phyloP scores from a whole-genome alignment of 2,329 filamentous ascomycete species.

The Ambrosiella xylebori region DNA sequence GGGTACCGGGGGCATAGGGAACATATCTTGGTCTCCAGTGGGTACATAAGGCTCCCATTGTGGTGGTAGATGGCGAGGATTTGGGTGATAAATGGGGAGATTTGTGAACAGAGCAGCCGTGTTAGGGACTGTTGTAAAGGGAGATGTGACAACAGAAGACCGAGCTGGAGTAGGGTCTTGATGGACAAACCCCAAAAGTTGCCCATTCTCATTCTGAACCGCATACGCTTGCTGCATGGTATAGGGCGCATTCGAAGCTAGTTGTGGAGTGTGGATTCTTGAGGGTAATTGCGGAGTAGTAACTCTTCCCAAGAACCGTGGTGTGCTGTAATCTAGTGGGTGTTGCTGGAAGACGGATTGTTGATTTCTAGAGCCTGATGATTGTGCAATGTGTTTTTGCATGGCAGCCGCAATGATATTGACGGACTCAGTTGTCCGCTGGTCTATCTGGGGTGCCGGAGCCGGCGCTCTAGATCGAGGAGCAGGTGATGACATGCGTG shows the following conservation, averaged over 20 bases:
- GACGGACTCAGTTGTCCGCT: conserved; percentile 8
- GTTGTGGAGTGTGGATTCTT: conserved; percentile 9
- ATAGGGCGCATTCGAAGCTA: neutral
- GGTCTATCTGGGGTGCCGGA: neutral
- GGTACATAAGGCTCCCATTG: neutral
- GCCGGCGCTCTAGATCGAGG: neutral
- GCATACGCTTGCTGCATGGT: too few relatives aligned
- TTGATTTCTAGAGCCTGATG: neutral
- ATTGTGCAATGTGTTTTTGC: conserved; percentile 5
- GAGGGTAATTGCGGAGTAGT: neutral
- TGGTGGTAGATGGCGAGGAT: conserved; percentile 5
- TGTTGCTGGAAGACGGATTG: neutral
- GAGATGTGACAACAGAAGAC: too few relatives aligned
- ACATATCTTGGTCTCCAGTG: neutral
- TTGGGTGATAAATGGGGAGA: neutral
- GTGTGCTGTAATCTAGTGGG: neutral
- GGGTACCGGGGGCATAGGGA: neutral
- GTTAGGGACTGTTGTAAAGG: too few relatives aligned
- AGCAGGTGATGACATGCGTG: conserved; percentile 2
- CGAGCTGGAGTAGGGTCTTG: too few relatives aligned
- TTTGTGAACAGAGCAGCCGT: neutral
- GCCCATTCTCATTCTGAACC: too few relatives aligned
- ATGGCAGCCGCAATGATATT: conserved; percentile 12
- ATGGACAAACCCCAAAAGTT: too few relatives aligned
- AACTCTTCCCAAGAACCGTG: neutral